Evolutionary conservation across 352 stramenopile genomes (phyloP).

Genomic region (Phytophthora idaei): DNA sequence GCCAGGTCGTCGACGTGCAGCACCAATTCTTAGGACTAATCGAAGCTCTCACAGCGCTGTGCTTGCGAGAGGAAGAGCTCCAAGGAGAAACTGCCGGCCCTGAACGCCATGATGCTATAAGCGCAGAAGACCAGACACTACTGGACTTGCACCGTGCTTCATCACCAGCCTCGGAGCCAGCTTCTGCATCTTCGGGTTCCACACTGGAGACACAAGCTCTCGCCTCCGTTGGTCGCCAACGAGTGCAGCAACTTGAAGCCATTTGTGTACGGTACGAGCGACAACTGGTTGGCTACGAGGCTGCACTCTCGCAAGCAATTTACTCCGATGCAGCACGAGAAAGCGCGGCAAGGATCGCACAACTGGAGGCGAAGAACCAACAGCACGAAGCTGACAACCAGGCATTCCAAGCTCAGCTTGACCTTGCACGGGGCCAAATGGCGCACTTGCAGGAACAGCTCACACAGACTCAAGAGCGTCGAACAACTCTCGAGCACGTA

Average conservation of each 20-base stretch:
- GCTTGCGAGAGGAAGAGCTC: constrained; percentile 47
- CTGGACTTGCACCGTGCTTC: constrained; percentile 51
- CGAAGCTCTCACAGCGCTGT: constrained; percentile 50
- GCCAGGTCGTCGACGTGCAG: constrained; percentile 57
- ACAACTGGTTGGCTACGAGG: constrained; percentile 56
- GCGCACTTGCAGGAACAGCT: constrained; percentile 30
- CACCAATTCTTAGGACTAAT: constrained; percentile 57
- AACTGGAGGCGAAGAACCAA: constrained; percentile 37
- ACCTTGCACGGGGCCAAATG: constrained; percentile 23
- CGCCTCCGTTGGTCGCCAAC: constrained; percentile 40
- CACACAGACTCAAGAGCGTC: constrained; percentile 31
- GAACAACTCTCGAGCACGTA: constrained; percentile 31
- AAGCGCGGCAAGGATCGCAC: constrained; percentile 46
- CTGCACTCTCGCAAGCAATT: constrained; percentile 53
- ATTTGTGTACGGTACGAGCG: constrained; percentile 53
- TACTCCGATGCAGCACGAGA: constrained; percentile 45
- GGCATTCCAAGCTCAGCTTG: constrained; percentile 23
- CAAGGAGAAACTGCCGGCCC: constrained; percentile 21
- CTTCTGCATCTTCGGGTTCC: constrained; percentile 4
- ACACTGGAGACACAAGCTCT: constrained; percentile 51
- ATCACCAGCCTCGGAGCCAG: constrained; percentile 8
- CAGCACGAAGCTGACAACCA: constrained; percentile 47
- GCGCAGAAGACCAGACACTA: constrained; percentile 54
- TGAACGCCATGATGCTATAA: constrained; percentile 11
- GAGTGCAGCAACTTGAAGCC: constrained; percentile 48